Evolutionary conservation across 257 asterid species (phyloP).

Genomic region (Pogostemon cablin): DNA sequence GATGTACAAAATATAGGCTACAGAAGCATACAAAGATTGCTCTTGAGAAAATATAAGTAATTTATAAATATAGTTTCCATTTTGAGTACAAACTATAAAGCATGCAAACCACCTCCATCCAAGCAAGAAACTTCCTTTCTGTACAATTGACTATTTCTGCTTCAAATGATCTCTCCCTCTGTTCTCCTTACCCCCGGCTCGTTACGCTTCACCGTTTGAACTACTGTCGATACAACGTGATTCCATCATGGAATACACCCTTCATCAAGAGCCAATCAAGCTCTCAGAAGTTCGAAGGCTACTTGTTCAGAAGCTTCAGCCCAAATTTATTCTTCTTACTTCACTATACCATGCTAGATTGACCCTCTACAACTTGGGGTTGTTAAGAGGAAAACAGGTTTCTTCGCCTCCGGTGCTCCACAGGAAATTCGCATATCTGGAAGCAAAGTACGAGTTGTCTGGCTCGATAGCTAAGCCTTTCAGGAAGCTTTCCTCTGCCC

Average conservation of each 20-base stretch:
- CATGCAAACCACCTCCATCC: constrained; percentile 31
- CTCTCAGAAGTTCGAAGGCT: neutral
- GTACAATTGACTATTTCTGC: constrained; percentile 37
- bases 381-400: constrained; percentile 68
- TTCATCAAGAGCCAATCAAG: constrained; percentile 16
- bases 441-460: constrained; percentile 50
- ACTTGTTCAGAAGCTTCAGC: constrained; percentile 19
- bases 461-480: constrained; percentile 68
- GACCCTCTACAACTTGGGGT: constrained; percentile 31
- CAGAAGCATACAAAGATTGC: constrained; percentile 11
- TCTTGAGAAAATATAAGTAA: constrained; percentile 19
- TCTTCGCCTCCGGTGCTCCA: constrained; percentile 94
- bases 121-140: constrained; percentile 33
- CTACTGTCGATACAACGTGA: neutral
- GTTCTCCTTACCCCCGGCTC: neutral
- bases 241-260: constrained; percentile 5
- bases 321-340: constrained; percentile 28
- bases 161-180: neutral
- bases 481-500: constrained; percentile 74
- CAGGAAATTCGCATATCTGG: constrained; percentile 72
- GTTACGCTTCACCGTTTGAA: neutral
- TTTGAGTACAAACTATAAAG: constrained; percentile 10
- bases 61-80: constrained; percentile 17
- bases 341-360: constrained; percentile 13
- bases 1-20: neutral